Evolutionary conservation across 208 protist genomes (phyloP).

Genomic region (Naegleria gruberi): DNA sequence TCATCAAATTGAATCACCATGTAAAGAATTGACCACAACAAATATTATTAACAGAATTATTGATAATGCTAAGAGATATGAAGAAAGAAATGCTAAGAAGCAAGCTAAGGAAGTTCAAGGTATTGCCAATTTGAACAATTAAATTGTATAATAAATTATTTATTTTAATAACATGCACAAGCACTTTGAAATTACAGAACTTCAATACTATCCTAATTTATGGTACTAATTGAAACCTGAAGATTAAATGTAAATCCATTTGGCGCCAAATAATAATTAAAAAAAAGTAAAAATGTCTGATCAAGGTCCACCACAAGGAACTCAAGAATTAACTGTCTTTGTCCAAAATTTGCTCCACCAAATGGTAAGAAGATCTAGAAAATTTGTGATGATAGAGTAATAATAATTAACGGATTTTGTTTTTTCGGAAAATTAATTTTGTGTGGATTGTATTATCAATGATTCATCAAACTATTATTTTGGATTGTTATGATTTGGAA

Average conservation of each 20-base stretch:
- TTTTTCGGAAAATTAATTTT: too few relatives aligned
- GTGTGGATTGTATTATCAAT: not conserved
- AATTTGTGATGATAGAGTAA: not conserved
- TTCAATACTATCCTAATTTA: too few relatives aligned
- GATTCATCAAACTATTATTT: not conserved
- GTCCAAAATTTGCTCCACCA: constrained; percentile 83
- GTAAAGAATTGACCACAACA: constrained; percentile 7
- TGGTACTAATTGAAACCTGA: too few relatives aligned
- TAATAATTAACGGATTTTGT: too few relatives aligned
- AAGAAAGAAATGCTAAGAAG: constrained; percentile 24
- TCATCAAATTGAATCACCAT: not conserved
- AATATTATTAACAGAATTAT: constrained; percentile 11
- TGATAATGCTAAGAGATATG: not conserved
- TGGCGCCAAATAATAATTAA: not conserved
- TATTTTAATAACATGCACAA: too few relatives aligned
- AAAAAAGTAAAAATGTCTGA: not conserved
- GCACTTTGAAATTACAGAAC: too few relatives aligned
- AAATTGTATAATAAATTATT: too few relatives aligned
- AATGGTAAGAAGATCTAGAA: constrained; percentile 45
- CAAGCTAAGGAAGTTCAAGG: not conserved
- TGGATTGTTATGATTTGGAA: not conserved
- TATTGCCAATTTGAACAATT: not conserved
- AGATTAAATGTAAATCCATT: too few relatives aligned
- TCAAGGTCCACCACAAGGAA: constrained; percentile 46
- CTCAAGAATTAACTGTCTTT: constrained; percentile 77